Evolutionary conservation across 257 asterid species (phyloP), one percentile per base, ranked within the genome.

Genomic region (Scutellaria minor): DNA sequence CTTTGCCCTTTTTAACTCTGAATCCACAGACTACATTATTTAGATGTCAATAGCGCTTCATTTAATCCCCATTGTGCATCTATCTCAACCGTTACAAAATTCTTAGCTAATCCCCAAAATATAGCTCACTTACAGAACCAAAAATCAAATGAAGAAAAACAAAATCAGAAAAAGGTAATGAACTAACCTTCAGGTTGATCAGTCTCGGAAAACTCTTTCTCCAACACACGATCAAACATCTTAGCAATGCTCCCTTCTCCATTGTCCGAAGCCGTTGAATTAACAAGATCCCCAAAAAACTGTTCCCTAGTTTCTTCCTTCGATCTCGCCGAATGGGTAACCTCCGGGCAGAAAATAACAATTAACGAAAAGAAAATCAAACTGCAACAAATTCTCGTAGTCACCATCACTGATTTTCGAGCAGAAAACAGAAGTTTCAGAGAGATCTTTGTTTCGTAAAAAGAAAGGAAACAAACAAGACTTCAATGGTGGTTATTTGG

Each of bases 161-260:
- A 35, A 52, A 51, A 13, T 10, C 4, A 37, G 42, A 31, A 55
- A 35, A 64, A 12, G 0, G 22, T 1, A 69, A 50, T 76, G 37
- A 57, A n/a, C 71, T 54, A 54, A 86, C 99, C 90, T 83, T 91
- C 91, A 77, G 97, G 82, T 70, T 88, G 92, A 80, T 94, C 99
- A 71, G 90, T 91, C 72, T 94, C 99, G 1, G 97, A 78, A 13
- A 94, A 94, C 84, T 94, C 99, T 70, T 88, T 92, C 60, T 94
- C 93, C 78, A 94, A 80, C 66, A 90, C 99, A n/a, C 96, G 96
- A 85, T 88, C 97, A 47, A 94, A 89, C 98, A 94, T 94, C 75
- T 90, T 80, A 10, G 99, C 99, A 53, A 94, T 92, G 75, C 82
- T 87, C 31, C 90, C 95, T 0, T 90, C 97, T 6, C 89, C 90